phyloP scores from a whole-genome alignment of 148 eudicot species.

The Hydrangea macrophylla region DNA sequence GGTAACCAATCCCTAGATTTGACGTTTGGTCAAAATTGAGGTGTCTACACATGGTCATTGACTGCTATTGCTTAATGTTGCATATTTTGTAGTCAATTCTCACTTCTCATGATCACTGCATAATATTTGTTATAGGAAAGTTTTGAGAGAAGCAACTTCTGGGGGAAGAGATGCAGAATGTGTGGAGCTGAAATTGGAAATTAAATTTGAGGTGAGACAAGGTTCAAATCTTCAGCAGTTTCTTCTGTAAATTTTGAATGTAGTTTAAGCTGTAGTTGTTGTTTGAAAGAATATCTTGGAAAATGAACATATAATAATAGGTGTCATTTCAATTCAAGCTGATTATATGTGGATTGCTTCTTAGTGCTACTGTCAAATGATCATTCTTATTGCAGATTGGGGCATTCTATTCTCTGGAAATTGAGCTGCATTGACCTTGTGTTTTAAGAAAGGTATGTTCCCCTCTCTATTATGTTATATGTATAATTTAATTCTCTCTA shows the following conservation, averaged over 20 bases:
- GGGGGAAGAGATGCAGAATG: slow-evolving; percentile 95
- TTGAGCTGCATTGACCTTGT: slow-evolving; percentile 88
- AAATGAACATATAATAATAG: slow-evolving; percentile 89
- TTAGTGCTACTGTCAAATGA: slow-evolving; percentile 11
- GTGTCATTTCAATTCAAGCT: not conserved
- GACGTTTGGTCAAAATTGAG: too few species aligned
- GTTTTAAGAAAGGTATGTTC: slow-evolving; percentile 75
- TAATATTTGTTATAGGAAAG: slow-evolving; percentile 51
- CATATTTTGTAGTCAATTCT: not conserved
- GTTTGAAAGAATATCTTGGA: slow-evolving; percentile 64
- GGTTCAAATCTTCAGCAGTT: not conserved
- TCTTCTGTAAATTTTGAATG: too few species aligned
- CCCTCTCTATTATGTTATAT: not conserved
- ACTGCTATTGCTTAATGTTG: not conserved
- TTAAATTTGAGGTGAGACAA: slow-evolving; percentile 70
- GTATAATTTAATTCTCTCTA: not conserved
- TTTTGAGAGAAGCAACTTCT: slow-evolving; percentile 85
- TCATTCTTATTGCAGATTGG: slow-evolving; percentile 65
- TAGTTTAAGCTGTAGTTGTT: too few species aligned
- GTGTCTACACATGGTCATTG: not conserved
- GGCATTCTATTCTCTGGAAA: slow-evolving; percentile 89
- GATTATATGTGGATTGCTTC: not conserved
- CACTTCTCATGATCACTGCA: not conserved
- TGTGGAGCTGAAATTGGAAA: slow-evolving; percentile 78
- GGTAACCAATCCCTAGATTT: too few species aligned